Conservation (phyloP, 2,329 filamentous ascomycete genomes). For the Trichoderma atroviride region DNA sequence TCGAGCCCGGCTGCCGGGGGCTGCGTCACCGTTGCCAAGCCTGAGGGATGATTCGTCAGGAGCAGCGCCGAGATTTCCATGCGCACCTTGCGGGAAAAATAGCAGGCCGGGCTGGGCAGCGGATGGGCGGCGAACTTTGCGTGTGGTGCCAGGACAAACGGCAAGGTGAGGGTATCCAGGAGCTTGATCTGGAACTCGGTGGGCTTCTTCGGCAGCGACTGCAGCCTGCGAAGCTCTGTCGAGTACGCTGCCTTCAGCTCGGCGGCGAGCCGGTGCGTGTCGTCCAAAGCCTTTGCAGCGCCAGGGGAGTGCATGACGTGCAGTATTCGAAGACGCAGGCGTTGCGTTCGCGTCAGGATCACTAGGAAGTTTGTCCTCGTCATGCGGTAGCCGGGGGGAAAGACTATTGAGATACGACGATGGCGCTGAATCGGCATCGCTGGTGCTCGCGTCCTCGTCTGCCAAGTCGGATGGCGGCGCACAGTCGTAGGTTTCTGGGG, state of each 20-base stretch:
- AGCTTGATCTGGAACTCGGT: constrained; percentile 1
- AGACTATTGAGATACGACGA: not conserved
- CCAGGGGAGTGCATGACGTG: constrained; percentile 7
- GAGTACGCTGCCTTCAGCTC: not conserved
- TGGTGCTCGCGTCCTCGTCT: not conserved
- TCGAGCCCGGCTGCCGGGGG: not conserved
- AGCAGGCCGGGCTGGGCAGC: not conserved
- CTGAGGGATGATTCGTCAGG: not conserved
- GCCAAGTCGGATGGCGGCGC: not conserved
- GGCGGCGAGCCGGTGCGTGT: not conserved
- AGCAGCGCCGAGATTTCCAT: constrained; percentile 9
- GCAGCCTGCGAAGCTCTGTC: not conserved
- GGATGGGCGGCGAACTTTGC: not conserved
- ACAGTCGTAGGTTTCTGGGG: constrained; percentile 8
- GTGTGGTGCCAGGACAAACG: constrained; percentile 6
- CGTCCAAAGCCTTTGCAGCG: not conserved
- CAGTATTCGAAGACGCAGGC: not conserved
- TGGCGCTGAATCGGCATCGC: not conserved
- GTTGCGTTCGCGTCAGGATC: not conserved
- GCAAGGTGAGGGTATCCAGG: constrained; percentile 1
- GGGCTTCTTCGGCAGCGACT: not conserved
- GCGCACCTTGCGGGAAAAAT: constrained; percentile 4
- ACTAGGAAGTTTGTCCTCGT: not conserved
- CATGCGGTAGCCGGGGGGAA: not conserved
- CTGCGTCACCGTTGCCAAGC: not conserved